These are phyloP conservation scores for Kwoniella sp. DNA, from an alignment of 768 basidiomycete genomes.

Conservation along the genomic window DNA sequence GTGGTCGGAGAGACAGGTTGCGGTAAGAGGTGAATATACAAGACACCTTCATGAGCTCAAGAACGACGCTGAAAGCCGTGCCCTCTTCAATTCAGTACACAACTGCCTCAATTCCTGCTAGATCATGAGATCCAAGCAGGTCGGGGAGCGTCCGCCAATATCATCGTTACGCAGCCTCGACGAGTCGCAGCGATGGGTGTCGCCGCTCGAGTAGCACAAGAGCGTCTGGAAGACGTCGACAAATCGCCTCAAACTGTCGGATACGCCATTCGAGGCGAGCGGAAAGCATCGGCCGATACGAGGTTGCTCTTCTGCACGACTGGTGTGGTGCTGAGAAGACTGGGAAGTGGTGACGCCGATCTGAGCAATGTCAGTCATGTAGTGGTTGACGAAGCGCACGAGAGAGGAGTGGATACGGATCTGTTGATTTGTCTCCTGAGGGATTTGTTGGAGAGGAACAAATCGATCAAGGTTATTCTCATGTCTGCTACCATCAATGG, in stretches of 20 bases:
- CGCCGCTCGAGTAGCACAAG: constrained; percentile 79
- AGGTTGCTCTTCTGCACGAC: constrained; percentile 89
- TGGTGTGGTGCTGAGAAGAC: constrained; percentile 80
- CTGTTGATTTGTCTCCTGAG: constrained; percentile 81
- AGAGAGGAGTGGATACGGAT: constrained; percentile 87
- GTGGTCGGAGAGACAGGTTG: constrained; percentile 74
- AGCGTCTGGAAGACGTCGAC: constrained; percentile 62
- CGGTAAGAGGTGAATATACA: background rate
- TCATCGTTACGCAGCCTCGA: constrained; percentile 86
- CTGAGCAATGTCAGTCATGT: constrained; percentile 76
- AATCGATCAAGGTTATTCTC: constrained; percentile 72
- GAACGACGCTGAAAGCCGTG: too few species aligned
- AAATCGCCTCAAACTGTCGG: constrained; percentile 65
- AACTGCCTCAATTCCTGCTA: constrained; percentile 86
- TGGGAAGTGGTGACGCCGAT: constrained; percentile 69
- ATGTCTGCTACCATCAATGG: constrained; percentile 96
- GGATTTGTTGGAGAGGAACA: constrained; percentile 68
- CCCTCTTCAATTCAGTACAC: too few species aligned
- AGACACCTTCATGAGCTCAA: too few species aligned
- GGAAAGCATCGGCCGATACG: constrained; percentile 66
- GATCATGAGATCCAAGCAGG: constrained; percentile 72
- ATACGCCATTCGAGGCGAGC: constrained; percentile 86
- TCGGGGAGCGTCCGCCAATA: constrained; percentile 68
- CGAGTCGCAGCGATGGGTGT: constrained; percentile 86
- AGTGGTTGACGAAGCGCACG: constrained; percentile 91